Evolutionary conservation across 768 basidiomycete species (phyloP).

Genomic region (Agrocybe chaxingu): DNA sequence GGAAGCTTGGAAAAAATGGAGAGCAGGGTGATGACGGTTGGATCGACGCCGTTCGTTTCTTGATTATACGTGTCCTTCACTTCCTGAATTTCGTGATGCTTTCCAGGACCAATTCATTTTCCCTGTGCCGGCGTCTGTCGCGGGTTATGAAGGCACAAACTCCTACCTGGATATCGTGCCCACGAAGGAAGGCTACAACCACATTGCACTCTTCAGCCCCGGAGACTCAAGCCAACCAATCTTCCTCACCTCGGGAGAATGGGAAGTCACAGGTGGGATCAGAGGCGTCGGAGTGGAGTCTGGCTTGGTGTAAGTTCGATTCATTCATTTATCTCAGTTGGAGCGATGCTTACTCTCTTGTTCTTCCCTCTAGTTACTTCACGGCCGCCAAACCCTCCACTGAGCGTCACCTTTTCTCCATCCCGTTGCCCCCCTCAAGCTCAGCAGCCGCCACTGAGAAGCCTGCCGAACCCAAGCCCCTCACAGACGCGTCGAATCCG

Average conservation of each 20-base stretch:
- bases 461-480: conserved; percentile 35
- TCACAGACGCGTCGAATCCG: conserved; percentile 51
- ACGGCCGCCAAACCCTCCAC: conserved; percentile 81
- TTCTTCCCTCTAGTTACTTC: conserved; percentile 66
- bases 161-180: conserved; percentile 94
- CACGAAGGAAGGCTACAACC: conserved; percentile 77
- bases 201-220: conserved; percentile 89
- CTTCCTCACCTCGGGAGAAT: conserved; percentile 84
- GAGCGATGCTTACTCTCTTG: conserved; percentile 7
- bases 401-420: conserved; percentile 81
- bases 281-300: conserved; percentile 65
- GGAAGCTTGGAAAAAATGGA: conserved; percentile 76
- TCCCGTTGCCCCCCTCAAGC: conserved; percentile 57
- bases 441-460: conserved; percentile 20
- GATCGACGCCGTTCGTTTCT: conserved; percentile 75
- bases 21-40: conserved; percentile 92
- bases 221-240: conserved; percentile 63
- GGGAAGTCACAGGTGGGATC: conserved; percentile 85
- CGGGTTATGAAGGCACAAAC: conserved; percentile 34
- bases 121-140: conserved; percentile 46
- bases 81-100: conserved; percentile 1
- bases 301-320: conserved; percentile 63
- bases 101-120: conserved; percentile 60
- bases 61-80: neutral
- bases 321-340: neutral